Evolutionary conservation across 2,329 filamentous ascomycete species (phyloP), one percentile per base, ranked within the genome.

Genomic region (Colletotrichum ledebouriae): DNA sequence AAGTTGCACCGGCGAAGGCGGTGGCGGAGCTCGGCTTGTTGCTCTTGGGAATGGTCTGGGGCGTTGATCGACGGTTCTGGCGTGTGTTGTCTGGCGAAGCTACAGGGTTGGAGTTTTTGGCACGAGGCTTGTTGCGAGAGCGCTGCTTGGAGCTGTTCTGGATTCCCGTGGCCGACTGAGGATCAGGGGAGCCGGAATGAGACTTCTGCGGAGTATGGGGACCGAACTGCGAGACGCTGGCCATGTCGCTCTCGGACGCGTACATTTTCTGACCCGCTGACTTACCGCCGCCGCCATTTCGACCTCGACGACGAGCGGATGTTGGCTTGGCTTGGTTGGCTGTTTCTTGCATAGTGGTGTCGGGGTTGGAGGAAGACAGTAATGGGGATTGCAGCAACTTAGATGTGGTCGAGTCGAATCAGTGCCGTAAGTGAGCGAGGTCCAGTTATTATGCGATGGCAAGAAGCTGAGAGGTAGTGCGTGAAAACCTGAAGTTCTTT

Each of bases 1-100:
- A 99, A 5, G 94, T 97, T 39, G 95, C 92, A 13, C 95, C 96
- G 44, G 96, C 96, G 80, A 97, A 99, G 52, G 91, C 90, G 68
- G 88, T 84, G 56, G 80, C 80, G 34, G 79, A 79, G 56, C 79
- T 78, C 52, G 85, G 79, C 75, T 84, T 85, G 71, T 82, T 76
- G 71, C 82, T 76, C 34, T 80, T 64, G 50, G 70, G 63, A 33
- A 67, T 59, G 50, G 17, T 67, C 22, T 63, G 68, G 6, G 81
- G 79, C 12, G 81, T 81, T 22, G 85, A 87, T 55, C 80, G 80
- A 22, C 81, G 80, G 33, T 78, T 81, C 17, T 77, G 75, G 17
- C 77, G 81, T 22, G 75, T 73, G 25, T 77, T 78, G 33, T 81
- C 81, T 6, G 85, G 83, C 7, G 86, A 85, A 0, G 75, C 72